Conservation (phyloP, 176 grass and related monocot genomes). For the Carex myosuroides region DNA sequence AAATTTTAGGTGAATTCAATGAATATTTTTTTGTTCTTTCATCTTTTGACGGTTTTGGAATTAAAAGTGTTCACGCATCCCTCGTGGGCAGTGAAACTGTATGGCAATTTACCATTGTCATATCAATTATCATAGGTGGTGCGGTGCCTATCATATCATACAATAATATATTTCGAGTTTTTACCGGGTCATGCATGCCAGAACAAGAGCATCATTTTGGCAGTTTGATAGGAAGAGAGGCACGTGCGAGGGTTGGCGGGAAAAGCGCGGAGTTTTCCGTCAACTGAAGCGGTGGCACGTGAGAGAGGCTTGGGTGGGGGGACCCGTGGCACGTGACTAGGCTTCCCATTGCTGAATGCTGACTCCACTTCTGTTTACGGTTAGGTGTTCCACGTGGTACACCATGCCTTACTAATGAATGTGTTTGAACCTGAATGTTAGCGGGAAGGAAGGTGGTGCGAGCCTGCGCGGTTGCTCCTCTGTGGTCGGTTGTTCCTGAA, state of each 20-base stretch:
- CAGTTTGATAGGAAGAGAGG: neutral
- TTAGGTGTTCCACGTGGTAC: neutral
- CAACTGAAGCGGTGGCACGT: constrained; percentile 5
- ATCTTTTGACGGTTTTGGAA: constrained; percentile 3
- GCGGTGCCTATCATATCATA: neutral
- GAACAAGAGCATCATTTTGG: neutral
- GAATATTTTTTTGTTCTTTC: constrained; percentile 19
- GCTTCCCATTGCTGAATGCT: neutral
- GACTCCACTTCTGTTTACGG: neutral
- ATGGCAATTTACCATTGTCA: neutral
- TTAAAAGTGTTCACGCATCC: neutral
- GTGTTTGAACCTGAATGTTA: constrained; percentile 7
- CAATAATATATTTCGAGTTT: neutral
- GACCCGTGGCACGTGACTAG: neutral
- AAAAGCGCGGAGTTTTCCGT: neutral
- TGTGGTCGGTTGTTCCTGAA: neutral
- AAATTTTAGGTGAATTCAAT: constrained; percentile 12
- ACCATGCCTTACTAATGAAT: neutral
- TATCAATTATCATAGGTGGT: neutral
- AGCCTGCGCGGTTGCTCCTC: neutral
- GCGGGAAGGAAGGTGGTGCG: constrained; percentile 8
- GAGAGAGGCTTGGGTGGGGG: neutral
- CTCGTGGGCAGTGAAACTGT: neutral
- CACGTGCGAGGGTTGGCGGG: constrained; percentile 1
- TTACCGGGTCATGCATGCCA: neutral